phyloP scores from a whole-genome alignment of 1,284 basidiomycete genomes.

The Cerioporus squamosus region DNA sequence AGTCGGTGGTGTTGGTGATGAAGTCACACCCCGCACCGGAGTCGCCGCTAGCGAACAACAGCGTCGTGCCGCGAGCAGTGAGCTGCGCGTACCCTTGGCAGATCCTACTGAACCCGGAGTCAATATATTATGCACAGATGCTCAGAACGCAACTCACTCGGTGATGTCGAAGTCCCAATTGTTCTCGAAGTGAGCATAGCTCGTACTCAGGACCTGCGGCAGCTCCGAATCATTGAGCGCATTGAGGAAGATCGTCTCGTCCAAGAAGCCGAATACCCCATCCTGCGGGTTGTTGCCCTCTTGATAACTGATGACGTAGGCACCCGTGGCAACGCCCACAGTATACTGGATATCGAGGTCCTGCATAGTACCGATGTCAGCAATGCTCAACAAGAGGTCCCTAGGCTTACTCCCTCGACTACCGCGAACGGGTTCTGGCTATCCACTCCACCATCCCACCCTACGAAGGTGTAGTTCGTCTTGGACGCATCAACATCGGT shows the following conservation, averaged over 20 bases:
- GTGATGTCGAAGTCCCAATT: conserved; percentile 28
- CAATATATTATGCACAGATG: neutral
- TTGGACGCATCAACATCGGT: too few species aligned
- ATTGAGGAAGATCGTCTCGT: conserved; percentile 7
- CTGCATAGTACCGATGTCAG: neutral
- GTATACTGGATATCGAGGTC: conserved; percentile 68
- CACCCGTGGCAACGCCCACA: conserved; percentile 59
- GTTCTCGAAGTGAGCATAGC: neutral
- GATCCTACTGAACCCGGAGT: conserved; percentile 1
- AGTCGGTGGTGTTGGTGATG: conserved; percentile 46
- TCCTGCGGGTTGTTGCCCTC: conserved; percentile 3
- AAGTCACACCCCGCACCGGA: conserved; percentile 54
- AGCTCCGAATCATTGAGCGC: neutral
- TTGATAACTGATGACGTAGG: conserved; percentile 12
- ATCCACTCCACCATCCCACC: conserved; percentile 42
- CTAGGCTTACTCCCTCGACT: conserved; percentile 50
- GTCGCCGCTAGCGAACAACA: conserved; percentile 68
- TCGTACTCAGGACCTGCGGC: too few species aligned
- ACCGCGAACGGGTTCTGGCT: conserved; percentile 37
- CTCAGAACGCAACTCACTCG: neutral
- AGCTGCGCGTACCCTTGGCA: conserved; percentile 41
- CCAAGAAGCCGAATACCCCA: conserved; percentile 8
- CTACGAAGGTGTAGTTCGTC: too few species aligned
- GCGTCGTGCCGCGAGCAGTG: conserved; percentile 57
- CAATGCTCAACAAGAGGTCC: too few species aligned